Base-by-base conservation (phyloP, 2,329 filamentous ascomycete species). In the Nigrograna mackinnonii region DNA sequence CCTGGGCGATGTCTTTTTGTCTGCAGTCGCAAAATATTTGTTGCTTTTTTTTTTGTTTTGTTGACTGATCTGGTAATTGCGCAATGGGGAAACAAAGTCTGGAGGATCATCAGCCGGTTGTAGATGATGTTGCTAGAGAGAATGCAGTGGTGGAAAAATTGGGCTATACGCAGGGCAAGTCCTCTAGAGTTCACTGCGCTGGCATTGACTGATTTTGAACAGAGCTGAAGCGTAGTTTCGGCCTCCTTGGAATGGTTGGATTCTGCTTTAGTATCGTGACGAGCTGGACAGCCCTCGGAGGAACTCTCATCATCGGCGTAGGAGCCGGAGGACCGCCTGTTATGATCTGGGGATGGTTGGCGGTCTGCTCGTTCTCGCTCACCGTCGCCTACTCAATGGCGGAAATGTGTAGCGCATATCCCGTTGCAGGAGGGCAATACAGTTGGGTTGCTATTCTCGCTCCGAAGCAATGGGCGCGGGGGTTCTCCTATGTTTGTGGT, bases 251-350 rank as follows among this genome's bases (percentile, higher is more conserved):
- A 24, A 83, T 83, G 77, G 71, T 83, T 22, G 79, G 78, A 1
- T 83, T 83, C 62, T 76, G 72, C 34, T 83, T 83, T 60, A 76
- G 72, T 43, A 78, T 83, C 34, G 77, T 83, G 32, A 82, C 79
- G 22, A 77, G 70, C 55, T 83, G 79, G 79, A 79, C 76, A 22
- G 79, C 79, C 4, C 61, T 83, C 3, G 74, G 74, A 34, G 79
- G 79, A 24, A 77, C 80, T 0, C 71, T 83, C 31, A 78, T 79
- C 38, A 73, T 81, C 22, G 80, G 79, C 5, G 74, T 80, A 9
- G 73, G 74, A 43, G 73, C 77, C 24, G 79, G 79, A 12, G 79
- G 79, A 2, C 78, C 79, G 3, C 77, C 79, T 0, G 78, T 82
- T 31, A 82, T 83, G 76, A 71, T 83, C 5, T 83, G 77, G 66